Evolutionary conservation across 139 green algal genomes (phyloP).

Genomic region (Marvania coccoides): DNA sequence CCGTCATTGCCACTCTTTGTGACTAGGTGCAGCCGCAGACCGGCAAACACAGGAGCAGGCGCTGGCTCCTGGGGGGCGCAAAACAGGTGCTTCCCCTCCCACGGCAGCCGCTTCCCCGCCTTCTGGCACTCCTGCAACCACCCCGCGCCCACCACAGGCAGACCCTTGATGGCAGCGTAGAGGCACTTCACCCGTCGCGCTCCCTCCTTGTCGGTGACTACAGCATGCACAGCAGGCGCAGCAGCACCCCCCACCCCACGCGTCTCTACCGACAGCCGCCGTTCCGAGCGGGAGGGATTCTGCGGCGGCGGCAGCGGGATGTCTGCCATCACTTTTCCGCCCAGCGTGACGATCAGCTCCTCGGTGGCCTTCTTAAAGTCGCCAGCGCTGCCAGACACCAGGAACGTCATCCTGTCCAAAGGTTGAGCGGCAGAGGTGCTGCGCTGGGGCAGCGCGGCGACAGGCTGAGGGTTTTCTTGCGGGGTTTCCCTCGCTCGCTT

Average conservation of each 20-base stretch:
- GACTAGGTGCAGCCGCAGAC: constrained; percentile 5
- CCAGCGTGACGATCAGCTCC: not conserved
- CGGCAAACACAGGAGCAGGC: constrained; percentile 11
- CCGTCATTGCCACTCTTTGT: not conserved
- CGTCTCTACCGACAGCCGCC: not conserved
- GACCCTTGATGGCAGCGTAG: constrained; percentile 5
- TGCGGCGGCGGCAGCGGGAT: not conserved
- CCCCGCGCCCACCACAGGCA: not conserved
- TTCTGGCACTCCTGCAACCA: constrained; percentile 8
- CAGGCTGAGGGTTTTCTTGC: not conserved
- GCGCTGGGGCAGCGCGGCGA: not conserved
- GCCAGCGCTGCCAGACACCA: not conserved
- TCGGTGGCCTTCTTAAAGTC: not conserved
- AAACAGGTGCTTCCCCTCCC: not conserved
- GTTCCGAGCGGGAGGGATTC: not conserved
- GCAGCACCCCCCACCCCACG: not conserved
- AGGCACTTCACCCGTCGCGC: constrained; percentile 12
- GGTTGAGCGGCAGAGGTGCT: not conserved
- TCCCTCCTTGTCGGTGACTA: not conserved
- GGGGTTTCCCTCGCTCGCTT: not conserved
- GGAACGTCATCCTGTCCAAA: not conserved
- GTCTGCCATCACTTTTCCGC: not conserved
- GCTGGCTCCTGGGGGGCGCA: not conserved
- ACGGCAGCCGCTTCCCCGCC: not conserved
- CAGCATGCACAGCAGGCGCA: not conserved